Evolutionary conservation across 73 alveolate genomes (phyloP).

Genomic region (Blepharisma japonicum): DNA sequence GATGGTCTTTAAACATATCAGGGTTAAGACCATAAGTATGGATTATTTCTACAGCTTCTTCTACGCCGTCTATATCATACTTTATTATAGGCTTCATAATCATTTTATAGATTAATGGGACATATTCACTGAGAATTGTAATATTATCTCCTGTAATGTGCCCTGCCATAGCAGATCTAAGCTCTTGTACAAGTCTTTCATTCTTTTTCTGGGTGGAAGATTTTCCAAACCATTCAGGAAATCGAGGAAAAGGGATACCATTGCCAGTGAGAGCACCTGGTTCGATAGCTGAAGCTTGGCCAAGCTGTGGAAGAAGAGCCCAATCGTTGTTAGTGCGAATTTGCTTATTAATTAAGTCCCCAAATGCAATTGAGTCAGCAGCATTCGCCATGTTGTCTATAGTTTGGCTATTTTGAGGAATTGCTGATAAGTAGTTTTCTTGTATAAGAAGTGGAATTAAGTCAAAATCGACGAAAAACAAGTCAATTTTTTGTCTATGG

Average conservation of each 20-base stretch:
- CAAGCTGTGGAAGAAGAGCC: constrained; percentile 87
- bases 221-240: constrained; percentile 94
- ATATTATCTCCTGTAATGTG: constrained; percentile 44
- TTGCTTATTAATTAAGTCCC: constrained; percentile 74
- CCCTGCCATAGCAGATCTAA: constrained; percentile 43
- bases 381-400: constrained; percentile 67
- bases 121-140: constrained; percentile 53
- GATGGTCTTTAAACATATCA: constrained; percentile 81
- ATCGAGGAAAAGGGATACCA: constrained; percentile 65
- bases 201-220: constrained; percentile 73
- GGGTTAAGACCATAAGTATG: constrained; percentile 62
- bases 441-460: constrained; percentile 83
- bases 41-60: constrained; percentile 55
- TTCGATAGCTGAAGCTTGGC: constrained; percentile 70
- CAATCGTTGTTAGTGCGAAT: constrained; percentile 77
- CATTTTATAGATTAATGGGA: constrained; percentile 38
- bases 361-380: constrained; percentile 84
- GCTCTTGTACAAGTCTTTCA: constrained; percentile 59
- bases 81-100: constrained; percentile 45
- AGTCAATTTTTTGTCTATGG: constrained; percentile 71
- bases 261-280: constrained; percentile 59
- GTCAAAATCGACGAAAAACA: constrained; percentile 87
- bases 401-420: constrained; percentile 38
- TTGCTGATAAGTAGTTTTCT: constrained; percentile 74
- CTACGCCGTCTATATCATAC: constrained; percentile 51